Base-by-base conservation (phyloP, 108 stramenopile species). In the Schizochytrium sp. region DNA sequence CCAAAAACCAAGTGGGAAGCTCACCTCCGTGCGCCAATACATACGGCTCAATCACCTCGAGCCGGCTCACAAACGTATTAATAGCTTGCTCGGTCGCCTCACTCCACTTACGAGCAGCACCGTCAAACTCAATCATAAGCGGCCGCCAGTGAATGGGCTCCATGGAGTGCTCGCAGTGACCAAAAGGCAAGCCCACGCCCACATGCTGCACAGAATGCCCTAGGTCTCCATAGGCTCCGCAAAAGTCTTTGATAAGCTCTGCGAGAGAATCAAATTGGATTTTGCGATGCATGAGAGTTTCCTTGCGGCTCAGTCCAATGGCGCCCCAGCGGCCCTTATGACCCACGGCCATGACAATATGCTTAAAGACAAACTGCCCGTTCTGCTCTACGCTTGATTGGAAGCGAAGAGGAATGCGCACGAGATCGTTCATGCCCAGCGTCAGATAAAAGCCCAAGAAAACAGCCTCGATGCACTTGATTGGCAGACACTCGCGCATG, bases 401-500 rank as follows among this genome's bases (percentile, higher is more conserved):
- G 87, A 94, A 94, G 44, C 91, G 90, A 12, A 94, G 58, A 4
- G 94, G 93, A 19, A 90, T 60, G 48, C 94, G 92, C 45, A 91
- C 87, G 21, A 93, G 83, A 41, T 90, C 87, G 34, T 14, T 18
- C 91, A 91, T 57, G 16, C 87, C 90, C 25, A 88, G 58, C 5
- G 93, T 94, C 10, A 94, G 90, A 47, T 91, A 92, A 14, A 90
- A 91, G 23, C 91, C 93, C 5, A 94, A 91, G 72, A 93, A 94
- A 3, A 93, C 91, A 18, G 93, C 92, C 89, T 94, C 93, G 5
- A 94, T 93, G 69, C 93, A 94, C 90, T 94, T 92, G 48, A 94
- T 94, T 5, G 93, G 93, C n/a, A 94, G 69, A 5, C 91, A 91
- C 63, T 93, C 93, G n/a, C 91, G 91, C 60, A 94, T 93, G 19